Conservation (phyloP, 2,329 filamentous ascomycete genomes). For the Sarocladiaceae sp. region DNA sequence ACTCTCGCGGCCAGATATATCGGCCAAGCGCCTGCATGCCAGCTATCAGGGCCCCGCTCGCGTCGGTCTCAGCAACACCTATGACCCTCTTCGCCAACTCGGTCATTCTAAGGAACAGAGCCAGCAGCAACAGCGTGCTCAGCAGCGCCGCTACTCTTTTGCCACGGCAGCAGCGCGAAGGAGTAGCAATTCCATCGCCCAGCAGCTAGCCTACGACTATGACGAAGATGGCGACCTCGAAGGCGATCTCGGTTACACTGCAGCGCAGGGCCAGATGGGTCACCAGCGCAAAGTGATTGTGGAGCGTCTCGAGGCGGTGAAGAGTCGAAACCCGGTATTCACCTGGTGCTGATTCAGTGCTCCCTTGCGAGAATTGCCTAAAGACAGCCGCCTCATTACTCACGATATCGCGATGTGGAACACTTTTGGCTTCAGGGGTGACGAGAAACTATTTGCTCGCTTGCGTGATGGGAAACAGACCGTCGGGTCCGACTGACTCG, state of each 20-base stretch:
- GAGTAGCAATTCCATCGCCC: conserved; percentile 47
- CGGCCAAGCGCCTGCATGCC: conserved; percentile 18
- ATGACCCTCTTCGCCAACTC: conserved; percentile 40
- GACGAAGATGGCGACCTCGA: conserved; percentile 70
- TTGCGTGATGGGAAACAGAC: neutral
- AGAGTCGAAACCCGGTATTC: conserved; percentile 92
- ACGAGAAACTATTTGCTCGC: too few relatives aligned
- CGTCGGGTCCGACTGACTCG: neutral
- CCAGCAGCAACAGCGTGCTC: conserved; percentile 32
- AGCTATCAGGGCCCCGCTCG: conserved; percentile 40
- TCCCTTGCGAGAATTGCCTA: too few relatives aligned
- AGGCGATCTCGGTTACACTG: conserved; percentile 90
- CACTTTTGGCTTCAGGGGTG: too few relatives aligned
- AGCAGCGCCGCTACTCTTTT: conserved; percentile 51
- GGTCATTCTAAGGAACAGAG: neutral
- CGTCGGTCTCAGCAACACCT: conserved; percentile 32
- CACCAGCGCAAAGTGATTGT: conserved; percentile 93
- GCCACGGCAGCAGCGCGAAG: conserved; percentile 43
- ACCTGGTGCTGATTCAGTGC: conserved; percentile 97
- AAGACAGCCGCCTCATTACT: too few relatives aligned
- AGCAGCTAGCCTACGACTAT: conserved; percentile 46
- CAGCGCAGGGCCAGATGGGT: conserved; percentile 89
- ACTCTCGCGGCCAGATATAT: conserved; percentile 9
- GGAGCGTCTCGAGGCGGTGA: conserved; percentile 91
- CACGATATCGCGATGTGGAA: too few relatives aligned